phyloP scores from a whole-genome alignment of 2,329 filamentous ascomycete species.

The Magnaporthiopsis poae region DNA sequence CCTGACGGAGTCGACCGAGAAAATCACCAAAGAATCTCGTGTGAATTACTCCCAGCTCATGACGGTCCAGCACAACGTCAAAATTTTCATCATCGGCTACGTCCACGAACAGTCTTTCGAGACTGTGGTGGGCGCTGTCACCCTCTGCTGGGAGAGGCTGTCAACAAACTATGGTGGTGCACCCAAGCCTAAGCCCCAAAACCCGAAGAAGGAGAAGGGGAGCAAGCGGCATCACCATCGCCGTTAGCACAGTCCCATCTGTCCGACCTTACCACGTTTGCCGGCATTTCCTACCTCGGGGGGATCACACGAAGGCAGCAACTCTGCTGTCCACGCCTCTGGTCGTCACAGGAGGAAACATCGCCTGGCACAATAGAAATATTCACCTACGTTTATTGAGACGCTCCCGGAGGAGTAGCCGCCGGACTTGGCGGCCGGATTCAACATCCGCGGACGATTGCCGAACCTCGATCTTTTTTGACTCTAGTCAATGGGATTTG shows the following conservation, averaged over 20 bases:
- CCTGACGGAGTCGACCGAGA: constrained; percentile 33
- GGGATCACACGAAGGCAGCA: neutral
- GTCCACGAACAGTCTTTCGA: constrained; percentile 31
- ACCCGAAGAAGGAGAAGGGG: neutral
- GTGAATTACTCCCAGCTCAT: constrained; percentile 49
- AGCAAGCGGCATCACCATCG: neutral
- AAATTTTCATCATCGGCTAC: constrained; percentile 46
- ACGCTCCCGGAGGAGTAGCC: neutral
- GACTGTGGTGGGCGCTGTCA: constrained; percentile 19
- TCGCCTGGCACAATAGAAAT: neutral
- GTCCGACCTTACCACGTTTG: neutral
- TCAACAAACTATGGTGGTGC: neutral
- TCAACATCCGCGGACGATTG: neutral
- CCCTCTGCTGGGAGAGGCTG: neutral
- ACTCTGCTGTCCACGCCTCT: neutral
- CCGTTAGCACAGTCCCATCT: neutral
- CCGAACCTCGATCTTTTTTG: neutral
- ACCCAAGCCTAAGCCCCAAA: neutral
- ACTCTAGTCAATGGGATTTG: neutral
- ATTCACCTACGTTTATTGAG: neutral
- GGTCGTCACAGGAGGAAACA: no score
- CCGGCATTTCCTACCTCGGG: neutral
- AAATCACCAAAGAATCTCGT: constrained; percentile 39
- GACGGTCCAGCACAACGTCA: constrained; percentile 48
- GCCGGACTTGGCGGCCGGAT: neutral